Conservation (phyloP, 352 stramenopile species). For the Phytopythium oedochilum region DNA sequence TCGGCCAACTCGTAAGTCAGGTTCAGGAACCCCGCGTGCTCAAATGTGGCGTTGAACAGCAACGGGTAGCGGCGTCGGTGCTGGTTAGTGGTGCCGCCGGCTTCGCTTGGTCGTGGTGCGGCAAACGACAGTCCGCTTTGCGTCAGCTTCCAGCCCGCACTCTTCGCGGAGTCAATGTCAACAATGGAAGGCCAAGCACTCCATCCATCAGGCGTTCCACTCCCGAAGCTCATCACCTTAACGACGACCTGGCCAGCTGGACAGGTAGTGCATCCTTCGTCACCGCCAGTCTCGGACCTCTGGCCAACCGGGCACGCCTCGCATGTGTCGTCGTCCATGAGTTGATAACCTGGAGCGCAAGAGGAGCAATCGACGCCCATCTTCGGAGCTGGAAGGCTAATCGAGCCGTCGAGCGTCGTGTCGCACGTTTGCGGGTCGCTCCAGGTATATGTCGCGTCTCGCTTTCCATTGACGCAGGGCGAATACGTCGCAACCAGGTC, state of each 20-base stretch:
- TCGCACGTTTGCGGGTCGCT: conserved; percentile 66
- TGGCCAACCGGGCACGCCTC: conserved; percentile 36
- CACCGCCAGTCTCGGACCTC: conserved; percentile 15
- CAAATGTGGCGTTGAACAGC: conserved; percentile 49
- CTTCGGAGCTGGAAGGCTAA: conserved; percentile 31
- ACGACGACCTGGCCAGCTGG: conserved; percentile 44
- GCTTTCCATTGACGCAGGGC: conserved; percentile 40
- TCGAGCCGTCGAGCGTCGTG: conserved; percentile 29
- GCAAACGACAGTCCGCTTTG: conserved; percentile 50
- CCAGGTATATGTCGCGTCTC: conserved; percentile 63
- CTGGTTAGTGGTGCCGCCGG: conserved; percentile 9
- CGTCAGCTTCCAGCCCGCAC: conserved; percentile 61
- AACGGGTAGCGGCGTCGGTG: conserved; percentile 35
- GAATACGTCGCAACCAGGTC: conserved; percentile 64
- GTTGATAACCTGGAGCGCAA: conserved; percentile 43
- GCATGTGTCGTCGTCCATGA: conserved; percentile 36
- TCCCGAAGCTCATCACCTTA: conserved; percentile 47
- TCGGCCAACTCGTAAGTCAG: conserved; percentile 61
- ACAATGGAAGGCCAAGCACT: conserved; percentile 54
- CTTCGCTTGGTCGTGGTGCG: background rate
- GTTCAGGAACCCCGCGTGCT: conserved; percentile 49
- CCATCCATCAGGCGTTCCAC: conserved; percentile 48
- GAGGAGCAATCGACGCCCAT: conserved; percentile 37
- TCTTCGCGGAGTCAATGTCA: conserved; percentile 27
- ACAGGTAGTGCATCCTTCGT: conserved; percentile 29